Evolutionary conservation across 1,284 basidiomycete genomes (phyloP).

Genomic region (Naganishia liquefaciens): DNA sequence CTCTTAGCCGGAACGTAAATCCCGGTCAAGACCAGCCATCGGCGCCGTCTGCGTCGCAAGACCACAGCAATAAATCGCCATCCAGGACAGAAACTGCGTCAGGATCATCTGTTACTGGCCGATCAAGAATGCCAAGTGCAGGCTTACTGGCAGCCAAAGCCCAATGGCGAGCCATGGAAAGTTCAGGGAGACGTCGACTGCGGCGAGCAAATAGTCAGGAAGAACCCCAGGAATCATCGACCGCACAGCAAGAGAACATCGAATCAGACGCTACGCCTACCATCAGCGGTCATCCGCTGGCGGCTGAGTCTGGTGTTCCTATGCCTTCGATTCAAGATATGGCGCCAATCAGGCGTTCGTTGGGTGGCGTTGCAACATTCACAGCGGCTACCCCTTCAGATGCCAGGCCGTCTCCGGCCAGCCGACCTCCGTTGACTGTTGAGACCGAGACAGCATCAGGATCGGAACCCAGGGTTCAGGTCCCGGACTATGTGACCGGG

Average conservation of each 20-base stretch:
- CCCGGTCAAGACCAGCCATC: background rate
- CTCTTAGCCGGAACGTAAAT: too few relatives aligned
- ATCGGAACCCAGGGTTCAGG: slow-evolving; percentile 2
- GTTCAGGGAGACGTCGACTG: slow-evolving; percentile 6
- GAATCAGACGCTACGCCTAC: background rate
- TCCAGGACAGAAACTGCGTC: background rate
- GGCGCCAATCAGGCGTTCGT: slow-evolving; percentile 18
- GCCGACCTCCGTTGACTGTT: slow-evolving; percentile 12
- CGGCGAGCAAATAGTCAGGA: slow-evolving; percentile 21
- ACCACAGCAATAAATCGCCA: background rate
- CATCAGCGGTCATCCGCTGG: slow-evolving; percentile 30
- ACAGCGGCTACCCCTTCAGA: background rate
- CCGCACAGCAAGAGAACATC: background rate
- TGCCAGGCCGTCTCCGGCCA: background rate
- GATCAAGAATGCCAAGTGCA: slow-evolving; percentile 18
- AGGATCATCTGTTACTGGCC: background rate
- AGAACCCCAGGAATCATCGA: background rate
- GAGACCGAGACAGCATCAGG: background rate
- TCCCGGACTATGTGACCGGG: slow-evolving; percentile 40
- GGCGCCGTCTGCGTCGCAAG: background rate
- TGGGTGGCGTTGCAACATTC: slow-evolving; percentile 3
- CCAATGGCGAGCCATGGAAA: slow-evolving; percentile 29
- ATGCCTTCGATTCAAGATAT: slow-evolving; percentile 21
- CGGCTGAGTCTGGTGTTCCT: slow-evolving; percentile 16
- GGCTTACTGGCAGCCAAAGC: slow-evolving; percentile 30